Base-by-base conservation (phyloP, 331 rosid genomes). In the Spiraea crenata region DNA sequence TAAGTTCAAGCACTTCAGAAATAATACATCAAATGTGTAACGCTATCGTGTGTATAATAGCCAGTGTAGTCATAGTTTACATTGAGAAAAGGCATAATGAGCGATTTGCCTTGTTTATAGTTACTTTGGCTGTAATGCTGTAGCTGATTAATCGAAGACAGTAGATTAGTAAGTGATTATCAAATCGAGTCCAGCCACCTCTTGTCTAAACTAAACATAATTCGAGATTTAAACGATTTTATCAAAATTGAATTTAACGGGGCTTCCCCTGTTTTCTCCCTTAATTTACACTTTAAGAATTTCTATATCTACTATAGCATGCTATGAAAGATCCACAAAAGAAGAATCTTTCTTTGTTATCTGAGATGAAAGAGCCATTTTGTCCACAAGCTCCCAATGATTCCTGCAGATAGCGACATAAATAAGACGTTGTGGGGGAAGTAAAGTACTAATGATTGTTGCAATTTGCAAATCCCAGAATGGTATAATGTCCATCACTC, bases 401-500 rank as follows among this genome's bases (percentile, higher is more conserved):
- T 57, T 12, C 63, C 63, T 57, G 16, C 38, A 57, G 19, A 25
- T 17, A 3, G 16, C 63, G 31, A 25, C 31, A 25, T 25, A 25
- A 25, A 34, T 38, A 57, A 34, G 12, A 57, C 12, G 15, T 25
- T 15, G 45, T 3, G 3, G 64, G 25, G 11, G 6, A 25, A 25
- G 31, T 25, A 25, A 25, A 25, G 31, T 25, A 25, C 64, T 59
- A 16, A 59, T 35, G 48, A 39, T 67, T 67, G 38, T 38, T 6
- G 72, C 6, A 49, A 38, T 51, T 38, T 5, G 61, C 51, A 55
- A 51, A 50, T 50, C 71, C 47, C 48, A 37, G 48, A 66, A 49
- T 66, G 59, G 9, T 38, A 6, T 15, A 14, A 31, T 12, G 5
- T 35, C 13, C 6, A 35, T 49, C 38, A 35, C 5, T 19, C 50